Percentiles rank a stretch among this genome's conserved stretches.
Evolutionary conservation across 768 basidiomycete species (phyloP).

Genomic region (Rhizopogon rudus): DNA sequence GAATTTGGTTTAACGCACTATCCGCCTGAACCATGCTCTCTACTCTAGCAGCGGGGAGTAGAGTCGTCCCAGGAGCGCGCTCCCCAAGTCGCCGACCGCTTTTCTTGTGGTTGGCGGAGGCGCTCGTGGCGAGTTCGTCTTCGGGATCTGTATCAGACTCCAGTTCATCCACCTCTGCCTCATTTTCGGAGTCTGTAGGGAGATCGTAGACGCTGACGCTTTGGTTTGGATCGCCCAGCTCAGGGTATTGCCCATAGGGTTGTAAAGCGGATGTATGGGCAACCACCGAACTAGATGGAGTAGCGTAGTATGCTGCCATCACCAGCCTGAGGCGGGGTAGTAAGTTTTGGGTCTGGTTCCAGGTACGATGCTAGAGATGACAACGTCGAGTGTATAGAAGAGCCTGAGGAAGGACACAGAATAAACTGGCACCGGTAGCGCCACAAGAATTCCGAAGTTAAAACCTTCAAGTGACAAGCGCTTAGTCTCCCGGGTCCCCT

Average conservation of each 20-base stretch:
- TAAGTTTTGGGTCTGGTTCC: not conserved
- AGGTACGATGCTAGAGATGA: not conserved
- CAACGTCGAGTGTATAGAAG: not conserved
- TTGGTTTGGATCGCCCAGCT: constrained; percentile 18
- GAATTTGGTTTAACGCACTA: constrained; percentile 36
- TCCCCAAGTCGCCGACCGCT: constrained; percentile 26
- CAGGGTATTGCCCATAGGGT: constrained; percentile 23
- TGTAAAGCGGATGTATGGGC: constrained; percentile 28
- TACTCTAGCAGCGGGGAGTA: constrained; percentile 60
- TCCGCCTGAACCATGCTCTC: constrained; percentile 80
- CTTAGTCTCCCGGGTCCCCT: not conserved
- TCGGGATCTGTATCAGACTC: constrained; percentile 25
- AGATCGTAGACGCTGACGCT: constrained; percentile 26
- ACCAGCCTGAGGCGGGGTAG: not conserved
- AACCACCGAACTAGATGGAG: constrained; percentile 16
- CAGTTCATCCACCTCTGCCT: constrained; percentile 29
- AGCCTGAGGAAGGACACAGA: not conserved
- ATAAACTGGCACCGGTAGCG: no score
- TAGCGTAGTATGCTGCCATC: constrained; percentile 28
- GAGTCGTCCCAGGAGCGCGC: constrained; percentile 59
- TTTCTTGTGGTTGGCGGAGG: constrained; percentile 22
- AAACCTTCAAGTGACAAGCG: not conserved
- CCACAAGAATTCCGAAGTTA: no score
- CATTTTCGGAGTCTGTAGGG: constrained; percentile 29
- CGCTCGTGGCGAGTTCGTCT: constrained; percentile 22